A percentile compares a stretch with the other conserved stretches of the same genome.
phyloP scores from a whole-genome alignment of 2,329 filamentous ascomycete genomes.

The Paracoccidioides brasiliensis region DNA sequence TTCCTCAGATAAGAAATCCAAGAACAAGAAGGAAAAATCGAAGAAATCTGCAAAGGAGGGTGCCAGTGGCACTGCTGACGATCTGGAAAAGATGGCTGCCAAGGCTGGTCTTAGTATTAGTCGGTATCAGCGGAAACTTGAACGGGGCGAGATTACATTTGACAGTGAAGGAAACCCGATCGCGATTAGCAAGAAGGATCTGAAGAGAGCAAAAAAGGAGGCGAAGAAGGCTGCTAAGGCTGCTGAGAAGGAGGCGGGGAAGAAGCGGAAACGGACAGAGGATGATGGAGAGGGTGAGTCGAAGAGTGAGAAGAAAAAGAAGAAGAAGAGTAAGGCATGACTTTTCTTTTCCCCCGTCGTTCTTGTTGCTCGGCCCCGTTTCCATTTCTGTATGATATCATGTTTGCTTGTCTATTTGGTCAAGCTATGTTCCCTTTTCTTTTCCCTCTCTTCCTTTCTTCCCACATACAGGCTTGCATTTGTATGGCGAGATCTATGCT shows the following conservation, averaged over 20 bases:
- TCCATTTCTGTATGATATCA: constrained; percentile 32
- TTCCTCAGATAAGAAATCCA: constrained; percentile 5
- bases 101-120: constrained; percentile 56
- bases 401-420: constrained; percentile 16
- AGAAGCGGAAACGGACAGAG: constrained; percentile 55
- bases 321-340: constrained; percentile 49
- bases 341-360: background rate
- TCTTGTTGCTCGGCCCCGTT: background rate
- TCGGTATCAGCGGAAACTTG: constrained; percentile 68
- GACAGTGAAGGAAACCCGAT: constrained; percentile 51
- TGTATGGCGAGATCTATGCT: constrained; percentile 11
- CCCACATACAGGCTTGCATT: background rate
- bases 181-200: constrained; percentile 60
- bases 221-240: constrained; percentile 41
- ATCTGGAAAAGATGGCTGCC: constrained; percentile 47
- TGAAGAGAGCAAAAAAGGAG: constrained; percentile 59
- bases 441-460: background rate
- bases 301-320: constrained; percentile 43
- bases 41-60: constrained; percentile 29
- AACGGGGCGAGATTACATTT: constrained; percentile 60
- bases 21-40: constrained; percentile 1
- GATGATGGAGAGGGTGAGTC: constrained; percentile 31
- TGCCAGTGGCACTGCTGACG: constrained; percentile 12
- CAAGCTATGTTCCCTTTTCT: background rate
- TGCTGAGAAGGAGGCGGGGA: constrained; percentile 40